Evolutionary conservation across 768 basidiomycete genomes (phyloP), one percentile per base, ranked within the genome.

Genomic region (Suillus weaverae): DNA sequence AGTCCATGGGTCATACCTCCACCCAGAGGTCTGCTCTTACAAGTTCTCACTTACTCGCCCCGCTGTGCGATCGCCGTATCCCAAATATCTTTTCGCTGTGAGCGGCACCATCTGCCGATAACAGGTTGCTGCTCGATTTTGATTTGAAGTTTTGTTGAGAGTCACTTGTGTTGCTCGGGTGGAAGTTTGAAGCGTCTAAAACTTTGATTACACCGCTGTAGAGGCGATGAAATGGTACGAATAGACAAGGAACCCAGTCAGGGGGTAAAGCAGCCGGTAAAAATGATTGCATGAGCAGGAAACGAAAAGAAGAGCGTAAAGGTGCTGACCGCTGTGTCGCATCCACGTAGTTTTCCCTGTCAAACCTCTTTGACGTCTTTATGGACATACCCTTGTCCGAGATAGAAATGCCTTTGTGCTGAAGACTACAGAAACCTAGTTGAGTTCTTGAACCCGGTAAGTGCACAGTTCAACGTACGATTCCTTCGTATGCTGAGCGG

Each of bases 281-380:
- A 14, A 30, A 39, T 30, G 39, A 39, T 18, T 5, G 20, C 16
- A 30, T 59, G 18, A 59, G 57, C 57, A 8, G 41, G 18, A 10
- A 20, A 20, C 38, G 11, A 41, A 20, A 16, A 57, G 18, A 7
- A 41, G 1, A 20, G 26, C 18, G 33, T 30, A 14, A 35, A 35
- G 16, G 11, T 41, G 36, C 79, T 66, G 63, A 89, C 90, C 90
- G 78, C 70, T 91, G 90, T 18, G 89, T 91, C 8, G 89, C 88
- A 70, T 91, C 89, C 4, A 91, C 77, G 65, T 91, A 91, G 48
- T 84, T 81, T 61, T 89, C 85, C 46, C 87, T 79, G 65, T 86
- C 85, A 66, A 88, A 82, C 7, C 82, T 81, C 64, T 81, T 83
- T 26, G 80, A 73, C 1, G 89, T 91, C 76, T 89, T 90, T 50